Percentiles rank a stretch among this genome's conserved stretches.
Conservation (phyloP, 1,284 basidiomycete genomes). For the Bondarzewia mesenterica region DNA sequence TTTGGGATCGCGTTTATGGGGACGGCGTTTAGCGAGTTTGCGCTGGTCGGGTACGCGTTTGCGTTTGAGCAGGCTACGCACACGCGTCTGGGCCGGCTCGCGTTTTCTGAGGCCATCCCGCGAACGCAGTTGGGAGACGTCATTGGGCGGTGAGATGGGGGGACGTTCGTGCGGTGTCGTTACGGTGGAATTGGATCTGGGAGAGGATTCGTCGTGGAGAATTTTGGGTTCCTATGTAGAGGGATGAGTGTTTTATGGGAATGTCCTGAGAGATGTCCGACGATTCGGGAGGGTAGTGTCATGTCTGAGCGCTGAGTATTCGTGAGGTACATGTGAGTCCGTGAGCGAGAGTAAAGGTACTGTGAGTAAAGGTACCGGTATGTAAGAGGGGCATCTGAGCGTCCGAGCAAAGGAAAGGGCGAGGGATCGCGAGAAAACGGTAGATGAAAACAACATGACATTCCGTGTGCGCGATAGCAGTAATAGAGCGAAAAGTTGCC, state of each 20-base stretch:
- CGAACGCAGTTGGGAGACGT: slow-evolving; percentile 52
- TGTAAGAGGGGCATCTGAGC: too few relatives aligned
- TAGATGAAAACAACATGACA: neutral
- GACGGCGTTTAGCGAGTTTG: slow-evolving; percentile 54
- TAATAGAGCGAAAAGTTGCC: too few relatives aligned
- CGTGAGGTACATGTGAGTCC: neutral
- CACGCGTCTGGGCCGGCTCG: slow-evolving; percentile 40
- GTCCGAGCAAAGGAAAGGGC: neutral
- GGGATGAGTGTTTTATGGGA: too few relatives aligned
- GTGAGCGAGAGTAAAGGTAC: neutral
- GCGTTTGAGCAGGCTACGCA: slow-evolving; percentile 62
- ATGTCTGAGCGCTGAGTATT: too few relatives aligned
- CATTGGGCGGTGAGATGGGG: slow-evolving; percentile 17
- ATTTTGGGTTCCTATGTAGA: too few relatives aligned
- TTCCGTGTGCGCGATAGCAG: too few relatives aligned
- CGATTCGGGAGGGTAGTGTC: too few relatives aligned
- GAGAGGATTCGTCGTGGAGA: too few relatives aligned
- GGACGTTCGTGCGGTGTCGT: neutral
- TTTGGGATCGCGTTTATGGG: slow-evolving; percentile 60
- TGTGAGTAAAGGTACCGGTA: too few relatives aligned
- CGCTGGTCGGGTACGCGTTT: slow-evolving; percentile 50
- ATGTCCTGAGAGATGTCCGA: too few relatives aligned
- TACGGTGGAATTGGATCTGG: too few relatives aligned
- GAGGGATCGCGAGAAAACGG: neutral
- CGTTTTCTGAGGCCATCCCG: slow-evolving; percentile 50